A percentile compares a stretch with the other conserved stretches of the same genome.
Evolutionary conservation across 805 yeast genomes (phyloP).

Genomic region (Candida fluviatilis): DNA sequence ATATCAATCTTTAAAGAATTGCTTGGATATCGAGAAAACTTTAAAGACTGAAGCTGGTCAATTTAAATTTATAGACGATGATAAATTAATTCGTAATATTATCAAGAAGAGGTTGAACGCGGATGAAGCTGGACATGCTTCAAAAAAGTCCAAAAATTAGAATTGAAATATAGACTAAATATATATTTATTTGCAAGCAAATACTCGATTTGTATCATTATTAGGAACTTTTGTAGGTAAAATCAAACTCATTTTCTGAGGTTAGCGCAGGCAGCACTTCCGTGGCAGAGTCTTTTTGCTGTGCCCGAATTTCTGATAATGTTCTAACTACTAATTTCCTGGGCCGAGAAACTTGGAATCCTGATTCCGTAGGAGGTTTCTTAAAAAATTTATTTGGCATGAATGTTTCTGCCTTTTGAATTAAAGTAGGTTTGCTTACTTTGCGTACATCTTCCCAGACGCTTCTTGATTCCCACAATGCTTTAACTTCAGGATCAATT

Average conservation of each 20-base stretch:
- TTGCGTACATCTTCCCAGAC: slow-evolving; percentile 8
- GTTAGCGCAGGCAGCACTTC: not conserved
- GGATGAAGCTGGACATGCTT: not conserved
- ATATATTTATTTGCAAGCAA: too few relatives aligned
- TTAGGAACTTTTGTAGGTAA: not conserved
- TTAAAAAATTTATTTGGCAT: slow-evolving; percentile 2
- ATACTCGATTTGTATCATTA: too few relatives aligned
- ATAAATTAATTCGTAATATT: slow-evolving; percentile 54
- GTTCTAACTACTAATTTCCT: slow-evolving; percentile 26
- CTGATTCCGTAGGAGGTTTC: slow-evolving; percentile 8
- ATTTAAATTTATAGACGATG: slow-evolving; percentile 51
- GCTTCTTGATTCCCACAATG: slow-evolving; percentile 49
- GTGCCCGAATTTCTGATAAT: slow-evolving; percentile 5
- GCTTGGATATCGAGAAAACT: slow-evolving; percentile 26
- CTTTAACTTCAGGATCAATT: slow-evolving; percentile 50
- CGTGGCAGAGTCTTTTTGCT: not conserved
- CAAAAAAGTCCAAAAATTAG: not conserved
- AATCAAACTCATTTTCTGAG: slow-evolving; percentile 2
- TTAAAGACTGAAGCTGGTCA: slow-evolving; percentile 19
- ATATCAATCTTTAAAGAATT: slow-evolving; percentile 42
- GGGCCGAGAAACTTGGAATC: slow-evolving; percentile 36
- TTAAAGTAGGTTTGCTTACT: not conserved
- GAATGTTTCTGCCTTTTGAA: slow-evolving; percentile 1
- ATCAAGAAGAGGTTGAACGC: slow-evolving; percentile 45
- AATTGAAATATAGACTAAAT: not conserved